Evolutionary conservation across 768 basidiomycete species (phyloP).

Genomic region (Leucosporidium yakuticum): DNA sequence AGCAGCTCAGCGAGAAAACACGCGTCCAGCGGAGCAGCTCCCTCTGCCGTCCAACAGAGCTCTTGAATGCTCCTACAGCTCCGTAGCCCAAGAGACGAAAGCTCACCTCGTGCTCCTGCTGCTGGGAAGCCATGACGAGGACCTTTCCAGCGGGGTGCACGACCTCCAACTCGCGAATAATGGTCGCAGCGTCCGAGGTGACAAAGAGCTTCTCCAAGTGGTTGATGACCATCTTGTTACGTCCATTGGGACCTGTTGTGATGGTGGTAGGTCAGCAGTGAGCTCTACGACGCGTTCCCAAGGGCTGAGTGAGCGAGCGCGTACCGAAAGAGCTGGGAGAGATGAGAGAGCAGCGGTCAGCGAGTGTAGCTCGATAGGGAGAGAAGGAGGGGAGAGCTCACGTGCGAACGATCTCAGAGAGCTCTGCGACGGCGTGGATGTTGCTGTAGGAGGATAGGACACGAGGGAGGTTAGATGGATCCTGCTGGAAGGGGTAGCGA

Average conservation of each 20-base stretch:
- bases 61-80: not conserved
- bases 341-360: not conserved
- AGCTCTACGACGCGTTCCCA: not conserved
- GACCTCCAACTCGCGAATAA: constrained; percentile 95
- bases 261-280: not conserved
- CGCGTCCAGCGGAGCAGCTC: not conserved
- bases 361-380: not conserved
- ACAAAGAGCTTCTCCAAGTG: constrained; percentile 93
- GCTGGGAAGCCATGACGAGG: constrained; percentile 97
- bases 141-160: constrained; percentile 98
- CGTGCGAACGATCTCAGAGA: constrained; percentile 89
- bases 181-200: constrained; percentile 97
- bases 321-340: constrained; percentile 30
- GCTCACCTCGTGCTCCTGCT: constrained; percentile 82
- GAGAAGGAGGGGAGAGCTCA: not conserved
- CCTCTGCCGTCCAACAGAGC: not conserved
- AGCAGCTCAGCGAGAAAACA: not conserved
- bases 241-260: constrained; percentile 52
- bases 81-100: not conserved
- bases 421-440: constrained; percentile 90
- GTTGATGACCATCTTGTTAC: constrained; percentile 97
- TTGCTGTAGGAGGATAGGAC: constrained; percentile 51
- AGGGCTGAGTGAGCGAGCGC: not conserved
- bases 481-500: not conserved
- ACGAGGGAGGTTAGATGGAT: not conserved